phyloP scores from a whole-genome alignment of 1,284 basidiomycete genomes.

The Rhodotorula sp. region DNA sequence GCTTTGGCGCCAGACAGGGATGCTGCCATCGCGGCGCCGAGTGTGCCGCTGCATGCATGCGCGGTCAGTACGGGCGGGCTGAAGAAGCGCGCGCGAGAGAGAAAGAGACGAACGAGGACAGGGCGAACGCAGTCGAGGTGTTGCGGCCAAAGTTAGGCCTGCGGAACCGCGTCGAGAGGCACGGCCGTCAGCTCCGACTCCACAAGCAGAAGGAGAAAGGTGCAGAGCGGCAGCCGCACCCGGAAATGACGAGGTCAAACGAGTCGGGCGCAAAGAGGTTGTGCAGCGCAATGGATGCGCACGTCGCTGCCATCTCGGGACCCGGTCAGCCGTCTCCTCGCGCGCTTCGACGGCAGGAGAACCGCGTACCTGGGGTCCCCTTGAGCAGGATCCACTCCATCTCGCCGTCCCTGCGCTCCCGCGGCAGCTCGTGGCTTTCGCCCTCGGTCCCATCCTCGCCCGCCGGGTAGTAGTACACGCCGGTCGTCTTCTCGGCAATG shows the following conservation, averaged over 20 bases:
- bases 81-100: background rate
- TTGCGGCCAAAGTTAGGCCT: conserved; percentile 54
- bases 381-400: conserved; percentile 75
- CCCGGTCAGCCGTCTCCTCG: background rate
- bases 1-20: conserved; percentile 69
- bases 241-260: conserved; percentile 71
- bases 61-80: background rate
- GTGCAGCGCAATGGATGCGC: conserved; percentile 82
- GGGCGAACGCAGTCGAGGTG: conserved; percentile 46
- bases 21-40: conserved; percentile 82
- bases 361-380: conserved; percentile 52
- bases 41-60: conserved; percentile 61
- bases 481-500: conserved; percentile 70
- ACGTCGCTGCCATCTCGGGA: conserved; percentile 69
- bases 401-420: conserved; percentile 73
- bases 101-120: conserved; percentile 35
- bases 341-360: accelerated
- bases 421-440: conserved; percentile 65
- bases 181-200: background rate
- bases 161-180: too few species aligned
- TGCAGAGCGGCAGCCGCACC: conserved; percentile 26
- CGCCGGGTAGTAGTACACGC: conserved; percentile 62
- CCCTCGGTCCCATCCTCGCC: conserved; percentile 60
- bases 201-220: background rate
- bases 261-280: conserved; percentile 73